phyloP scores from a whole-genome alignment of 345 rosid genomes.

The Ceriops tagal region DNA sequence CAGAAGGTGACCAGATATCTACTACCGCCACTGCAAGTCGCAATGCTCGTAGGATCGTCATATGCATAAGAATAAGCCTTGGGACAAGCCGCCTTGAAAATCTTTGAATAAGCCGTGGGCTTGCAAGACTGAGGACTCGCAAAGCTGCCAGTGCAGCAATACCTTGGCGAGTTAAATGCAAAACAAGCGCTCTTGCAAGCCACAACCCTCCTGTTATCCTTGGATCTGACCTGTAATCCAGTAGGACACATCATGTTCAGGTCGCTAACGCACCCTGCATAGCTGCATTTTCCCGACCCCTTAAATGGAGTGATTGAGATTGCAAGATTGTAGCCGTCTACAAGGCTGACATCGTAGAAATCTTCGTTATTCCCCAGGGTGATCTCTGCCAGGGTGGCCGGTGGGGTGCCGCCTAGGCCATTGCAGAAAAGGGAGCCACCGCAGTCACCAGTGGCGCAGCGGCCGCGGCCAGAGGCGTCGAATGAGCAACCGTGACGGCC shows the following conservation, averaged over 20 bases:
- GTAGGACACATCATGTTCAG: constrained; percentile 76
- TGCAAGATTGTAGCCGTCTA: constrained; percentile 89
- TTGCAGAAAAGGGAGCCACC: constrained; percentile 78
- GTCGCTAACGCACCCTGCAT: constrained; percentile 86
- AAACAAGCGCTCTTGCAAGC: constrained; percentile 95
- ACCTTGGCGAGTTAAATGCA: constrained; percentile 83
- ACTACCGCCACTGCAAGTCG: constrained; percentile 69
- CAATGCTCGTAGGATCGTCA: constrained; percentile 89
- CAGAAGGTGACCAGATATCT: constrained; percentile 82
- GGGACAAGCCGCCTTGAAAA: constrained; percentile 91
- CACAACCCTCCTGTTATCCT: constrained; percentile 52
- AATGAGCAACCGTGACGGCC: constrained; percentile 92
- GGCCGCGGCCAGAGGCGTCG: constrained; percentile 63
- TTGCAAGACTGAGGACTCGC: constrained; percentile 76
- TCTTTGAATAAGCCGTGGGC: constrained; percentile 85
- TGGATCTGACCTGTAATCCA: constrained; percentile 70
- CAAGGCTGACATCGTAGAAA: constrained; percentile 93
- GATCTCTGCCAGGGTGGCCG: constrained; percentile 89
- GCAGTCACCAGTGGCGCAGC: constrained; percentile 86
- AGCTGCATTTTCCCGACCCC: constrained; percentile 79
- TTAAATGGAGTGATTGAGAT: constrained; percentile 69
- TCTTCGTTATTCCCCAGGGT: constrained; percentile 75
- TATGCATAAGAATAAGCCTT: constrained; percentile 89
- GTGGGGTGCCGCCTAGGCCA: constrained; percentile 83
- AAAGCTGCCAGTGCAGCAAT: constrained; percentile 83